Percentiles rank a stretch among this genome's conserved stretches.
These are phyloP conservation scores for Phytopythium mirpurense DNA, from an alignment of 352 stramenopile genomes.

Conservation along the genomic window DNA sequence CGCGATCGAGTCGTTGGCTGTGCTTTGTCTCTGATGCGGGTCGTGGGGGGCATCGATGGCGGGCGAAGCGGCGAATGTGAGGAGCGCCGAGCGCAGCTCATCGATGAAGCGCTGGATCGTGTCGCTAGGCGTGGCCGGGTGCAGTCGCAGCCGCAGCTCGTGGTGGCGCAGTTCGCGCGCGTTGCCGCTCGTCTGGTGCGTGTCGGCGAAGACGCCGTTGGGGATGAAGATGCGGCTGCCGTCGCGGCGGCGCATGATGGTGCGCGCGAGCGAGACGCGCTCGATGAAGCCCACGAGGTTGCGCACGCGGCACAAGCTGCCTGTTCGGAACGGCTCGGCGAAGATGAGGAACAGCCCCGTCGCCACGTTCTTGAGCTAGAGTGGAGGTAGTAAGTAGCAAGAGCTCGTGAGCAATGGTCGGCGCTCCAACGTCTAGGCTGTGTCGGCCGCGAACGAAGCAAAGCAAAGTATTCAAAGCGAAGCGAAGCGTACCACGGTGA, in stretches of 20 bases:
- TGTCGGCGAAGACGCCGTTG: conserved; percentile 76
- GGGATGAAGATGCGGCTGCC: conserved; percentile 72
- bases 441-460: too few relatives aligned
- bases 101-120: conserved; percentile 39
- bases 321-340: conserved; percentile 71
- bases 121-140: conserved; percentile 32
- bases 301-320: conserved; percentile 53
- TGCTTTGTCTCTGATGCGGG: not conserved
- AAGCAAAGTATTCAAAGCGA: too few relatives aligned
- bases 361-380: conserved; percentile 76
- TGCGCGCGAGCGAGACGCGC: conserved; percentile 66
- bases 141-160: conserved; percentile 37
- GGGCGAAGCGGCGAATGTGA: conserved; percentile 24
- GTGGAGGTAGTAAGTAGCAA: not conserved
- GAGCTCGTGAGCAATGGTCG: not conserved
- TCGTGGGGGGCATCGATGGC: conserved; percentile 5
- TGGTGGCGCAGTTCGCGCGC: conserved; percentile 45
- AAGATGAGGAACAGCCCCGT: conserved; percentile 83
- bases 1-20: not conserved
- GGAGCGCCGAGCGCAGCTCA: conserved; percentile 25
- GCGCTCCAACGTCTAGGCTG: too few relatives aligned
- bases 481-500: conserved; percentile 42
- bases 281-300: conserved; percentile 62
- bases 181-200: conserved; percentile 59
- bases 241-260: conserved; percentile 57